A percentile compares a stretch with the other conserved stretches of the same genome.
Conservation (phyloP, 306 rosid species). For the Vigna hirtella region DNA sequence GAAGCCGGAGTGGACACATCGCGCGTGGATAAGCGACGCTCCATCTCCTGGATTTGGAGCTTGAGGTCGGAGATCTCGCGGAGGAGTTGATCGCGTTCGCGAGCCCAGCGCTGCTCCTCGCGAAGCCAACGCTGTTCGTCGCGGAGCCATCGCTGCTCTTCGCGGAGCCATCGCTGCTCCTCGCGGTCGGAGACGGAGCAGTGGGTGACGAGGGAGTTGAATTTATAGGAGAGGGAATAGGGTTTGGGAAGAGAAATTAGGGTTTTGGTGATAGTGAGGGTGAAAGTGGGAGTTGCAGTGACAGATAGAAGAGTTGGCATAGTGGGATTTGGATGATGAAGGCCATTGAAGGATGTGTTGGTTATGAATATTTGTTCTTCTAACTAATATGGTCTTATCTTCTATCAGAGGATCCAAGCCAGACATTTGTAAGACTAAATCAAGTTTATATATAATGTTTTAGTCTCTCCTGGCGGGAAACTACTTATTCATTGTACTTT, state of each 20-base stretch:
- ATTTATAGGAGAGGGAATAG: slow-evolving; percentile 1
- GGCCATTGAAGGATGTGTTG: neutral
- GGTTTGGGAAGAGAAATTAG: slow-evolving; percentile 36
- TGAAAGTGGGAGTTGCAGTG: slow-evolving; percentile 7
- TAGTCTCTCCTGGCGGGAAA: slow-evolving; percentile 14
- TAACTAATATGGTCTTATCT: neutral
- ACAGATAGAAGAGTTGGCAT: slow-evolving; percentile 43
- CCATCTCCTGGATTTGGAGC: slow-evolving; percentile 62
- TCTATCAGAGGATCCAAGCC: neutral
- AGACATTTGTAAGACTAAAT: neutral
- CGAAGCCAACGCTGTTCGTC: slow-evolving; percentile 89
- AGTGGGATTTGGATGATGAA: neutral
- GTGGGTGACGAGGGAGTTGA: slow-evolving; percentile 47
- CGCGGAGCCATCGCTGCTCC: slow-evolving; percentile 80
- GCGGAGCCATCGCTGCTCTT: slow-evolving; percentile 89
- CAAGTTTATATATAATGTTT: neutral
- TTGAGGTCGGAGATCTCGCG: slow-evolving; percentile 68
- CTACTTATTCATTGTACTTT: no score
- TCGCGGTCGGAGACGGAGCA: slow-evolving; percentile 59
- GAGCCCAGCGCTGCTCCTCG: slow-evolving; percentile 77
- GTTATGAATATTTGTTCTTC: slow-evolving; percentile 13
- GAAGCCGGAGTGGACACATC: slow-evolving; percentile 49
- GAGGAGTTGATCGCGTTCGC: slow-evolving; percentile 78
- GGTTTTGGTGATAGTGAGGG: slow-evolving; percentile 21
- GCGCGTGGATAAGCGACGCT: slow-evolving; percentile 48